Conservation (phyloP, 2,329 filamentous ascomycete genomes). For the Colletotrichum lentis region DNA sequence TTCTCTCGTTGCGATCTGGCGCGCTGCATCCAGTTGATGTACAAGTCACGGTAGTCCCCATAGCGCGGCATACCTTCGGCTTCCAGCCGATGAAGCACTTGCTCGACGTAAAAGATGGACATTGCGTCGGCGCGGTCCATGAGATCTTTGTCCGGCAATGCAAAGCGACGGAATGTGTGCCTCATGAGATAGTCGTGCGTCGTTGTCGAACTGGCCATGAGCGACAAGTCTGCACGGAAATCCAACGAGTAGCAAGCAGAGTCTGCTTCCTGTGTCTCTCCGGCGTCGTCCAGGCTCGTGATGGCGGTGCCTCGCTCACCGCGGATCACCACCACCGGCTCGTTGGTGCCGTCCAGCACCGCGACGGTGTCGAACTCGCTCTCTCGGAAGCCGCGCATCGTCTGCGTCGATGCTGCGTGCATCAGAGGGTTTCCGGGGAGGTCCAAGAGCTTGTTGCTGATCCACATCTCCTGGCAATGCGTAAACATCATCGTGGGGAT, state of each 20-base stretch:
- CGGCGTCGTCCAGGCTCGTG: not conserved
- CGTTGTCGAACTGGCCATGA: not conserved
- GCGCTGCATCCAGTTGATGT: slow-evolving; percentile 19
- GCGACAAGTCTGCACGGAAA: slow-evolving; percentile 3
- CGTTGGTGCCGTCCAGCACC: not conserved
- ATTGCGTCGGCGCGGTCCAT: slow-evolving; percentile 17
- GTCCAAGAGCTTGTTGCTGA: slow-evolving; percentile 4
- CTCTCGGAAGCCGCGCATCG: slow-evolving; percentile 17
- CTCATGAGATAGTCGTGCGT: too few species aligned
- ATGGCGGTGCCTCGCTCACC: slow-evolving; percentile 25
- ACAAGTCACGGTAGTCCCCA: not conserved
- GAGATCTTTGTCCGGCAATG: not conserved
- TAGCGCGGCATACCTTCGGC: not conserved
- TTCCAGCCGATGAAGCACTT: not conserved
- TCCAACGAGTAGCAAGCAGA: slow-evolving; percentile 11
- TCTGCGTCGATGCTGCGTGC: slow-evolving; percentile 3
- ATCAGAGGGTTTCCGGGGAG: not conserved
- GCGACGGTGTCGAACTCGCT: slow-evolving; percentile 6
- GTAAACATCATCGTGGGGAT: slow-evolving; percentile 29
- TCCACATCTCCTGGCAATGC: slow-evolving; percentile 14
- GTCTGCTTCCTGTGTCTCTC: not conserved
- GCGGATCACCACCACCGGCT: slow-evolving; percentile 3
- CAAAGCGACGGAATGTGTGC: not conserved
- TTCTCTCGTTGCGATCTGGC: not conserved
- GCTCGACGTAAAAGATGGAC: slow-evolving; percentile 17